Evolutionary conservation across 2,329 filamentous ascomycete genomes (phyloP).

Genomic region (Ascochyta fabae): DNA sequence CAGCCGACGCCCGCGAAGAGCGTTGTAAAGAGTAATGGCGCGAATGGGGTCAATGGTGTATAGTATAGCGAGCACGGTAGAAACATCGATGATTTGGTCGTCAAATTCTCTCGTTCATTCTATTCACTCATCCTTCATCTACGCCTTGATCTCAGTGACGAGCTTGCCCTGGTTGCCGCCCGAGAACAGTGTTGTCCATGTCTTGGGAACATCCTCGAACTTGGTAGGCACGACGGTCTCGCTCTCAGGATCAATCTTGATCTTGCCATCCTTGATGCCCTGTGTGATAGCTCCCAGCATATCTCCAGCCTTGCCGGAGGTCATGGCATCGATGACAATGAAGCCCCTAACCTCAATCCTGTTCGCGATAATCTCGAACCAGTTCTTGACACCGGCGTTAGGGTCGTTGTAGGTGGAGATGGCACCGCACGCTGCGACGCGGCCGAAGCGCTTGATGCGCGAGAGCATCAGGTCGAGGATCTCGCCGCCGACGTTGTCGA

Average conservation of each 20-base stretch:
- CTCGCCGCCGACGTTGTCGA: slow-evolving; percentile 59
- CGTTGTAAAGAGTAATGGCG: background rate
- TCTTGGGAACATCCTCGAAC: slow-evolving; percentile 59
- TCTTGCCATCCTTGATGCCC: slow-evolving; percentile 53
- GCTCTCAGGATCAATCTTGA: slow-evolving; percentile 52
- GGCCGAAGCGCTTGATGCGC: slow-evolving; percentile 51
- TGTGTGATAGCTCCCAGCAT: slow-evolving; percentile 35
- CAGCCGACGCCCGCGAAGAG: background rate
- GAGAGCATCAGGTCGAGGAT: slow-evolving; percentile 57
- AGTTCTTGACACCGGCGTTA: slow-evolving; percentile 49
- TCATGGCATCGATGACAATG: slow-evolving; percentile 52
- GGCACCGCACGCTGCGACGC: slow-evolving; percentile 54
- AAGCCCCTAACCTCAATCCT: slow-evolving; percentile 54
- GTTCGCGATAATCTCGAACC: slow-evolving; percentile 53
- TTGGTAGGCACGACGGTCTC: slow-evolving; percentile 56
- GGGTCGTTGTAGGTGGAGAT: slow-evolving; percentile 53
- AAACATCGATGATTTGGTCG: background rate
- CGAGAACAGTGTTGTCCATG: slow-evolving; percentile 57
- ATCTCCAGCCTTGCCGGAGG: slow-evolving; percentile 33
- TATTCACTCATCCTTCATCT: background rate
- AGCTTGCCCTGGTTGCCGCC: slow-evolving; percentile 58
- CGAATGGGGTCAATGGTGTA: background rate
- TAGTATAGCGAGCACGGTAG: background rate
- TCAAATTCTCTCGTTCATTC: background rate
- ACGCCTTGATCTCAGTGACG: slow-evolving; percentile 45